Evolutionary conservation across 139 green algal species (phyloP).

Genomic region (Micromonas pusilla): DNA sequence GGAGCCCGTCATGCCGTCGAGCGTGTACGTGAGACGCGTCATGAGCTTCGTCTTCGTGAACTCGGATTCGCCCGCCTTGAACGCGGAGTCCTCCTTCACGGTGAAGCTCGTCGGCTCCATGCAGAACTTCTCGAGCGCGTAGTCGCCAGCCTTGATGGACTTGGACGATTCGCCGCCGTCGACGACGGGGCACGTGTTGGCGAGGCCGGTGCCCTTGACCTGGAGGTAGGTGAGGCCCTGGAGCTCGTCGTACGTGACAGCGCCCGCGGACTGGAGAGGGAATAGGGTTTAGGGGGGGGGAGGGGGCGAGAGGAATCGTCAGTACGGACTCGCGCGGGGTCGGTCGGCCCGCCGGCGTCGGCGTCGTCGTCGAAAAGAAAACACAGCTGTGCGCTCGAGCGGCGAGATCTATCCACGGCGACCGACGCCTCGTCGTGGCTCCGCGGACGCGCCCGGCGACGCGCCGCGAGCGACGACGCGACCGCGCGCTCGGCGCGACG

Average conservation of each 20-base stretch:
- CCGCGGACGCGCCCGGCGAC: too few species aligned
- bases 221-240: conserved; percentile 95
- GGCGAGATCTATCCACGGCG: too few species aligned
- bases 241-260: conserved; percentile 90
- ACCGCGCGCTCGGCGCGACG: too few species aligned
- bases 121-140: conserved; percentile 94
- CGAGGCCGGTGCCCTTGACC: conserved; percentile 94
- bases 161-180: conserved; percentile 61
- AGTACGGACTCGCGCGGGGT: too few species aligned
- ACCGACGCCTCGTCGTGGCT: too few species aligned
- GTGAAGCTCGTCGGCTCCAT: conserved; percentile 89
- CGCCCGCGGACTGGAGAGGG: conserved; percentile 46
- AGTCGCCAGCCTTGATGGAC: conserved; percentile 81
- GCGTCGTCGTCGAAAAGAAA: too few species aligned
- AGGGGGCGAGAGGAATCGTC: neutral
- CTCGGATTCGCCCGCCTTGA: conserved; percentile 74
- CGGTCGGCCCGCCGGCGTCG: too few species aligned
- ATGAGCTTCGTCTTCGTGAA: conserved; percentile 98
- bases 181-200: conserved; percentile 97
- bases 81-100: conserved; percentile 52
- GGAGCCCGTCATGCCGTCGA: conserved; percentile 65
- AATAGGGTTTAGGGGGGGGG: neutral
- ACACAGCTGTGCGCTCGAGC: too few species aligned
- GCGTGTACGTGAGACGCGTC: conserved; percentile 97
- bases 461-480: too few species aligned